Base-by-base conservation (phyloP, 2,329 filamentous ascomycete species). In the Microcyclospora tardicrescens region DNA sequence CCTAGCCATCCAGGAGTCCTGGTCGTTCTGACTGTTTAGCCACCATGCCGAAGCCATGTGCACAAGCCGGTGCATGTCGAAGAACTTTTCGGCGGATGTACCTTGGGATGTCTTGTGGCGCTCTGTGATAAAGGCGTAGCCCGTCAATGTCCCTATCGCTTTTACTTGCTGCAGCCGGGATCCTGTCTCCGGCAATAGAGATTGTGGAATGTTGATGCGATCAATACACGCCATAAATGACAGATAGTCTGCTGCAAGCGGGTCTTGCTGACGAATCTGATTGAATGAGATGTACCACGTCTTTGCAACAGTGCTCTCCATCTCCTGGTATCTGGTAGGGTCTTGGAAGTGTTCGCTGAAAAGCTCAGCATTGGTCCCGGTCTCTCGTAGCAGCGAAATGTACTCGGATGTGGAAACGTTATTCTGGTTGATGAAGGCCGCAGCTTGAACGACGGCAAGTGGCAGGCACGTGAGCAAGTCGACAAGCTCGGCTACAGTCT, bases 31-130 rank as follows among this genome's bases (percentile, higher is more conserved):
- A 8, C 19, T 24, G 19, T 24, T 8, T 24, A 24, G 8, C 19
- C 19, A 24, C 19, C 19, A 24, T 24, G 19, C 4, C 19, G 19
- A 24, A 24, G 37, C 44, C 30, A 39, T 12, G 24, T 51, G 48
- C 9, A 51, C 48, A 8, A 51, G 39, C 32, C 48, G 37, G 37
- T 51, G 48, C 42, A 51, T 47, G 30, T 51, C 46, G 37, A 35
- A 48, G 8, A 28, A 34, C 5, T 28, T n/a, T 8, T 32, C 36
- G 15, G 8, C 19, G 19, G 19, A 24, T 8, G 19, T 24, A 8
- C 8, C 19, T 8, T 4, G 19, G 19, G 8, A 8, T 24, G 19
- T 24, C 19, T 41, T 39, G 9, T 33, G 38, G 28, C 37, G 19
- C 34, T 41, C 36, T 10, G 30, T 33, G 13, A 52, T 16, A 34